phyloP scores from a whole-genome alignment of 1,284 basidiomycete species.

The Pascua sp. region DNA sequence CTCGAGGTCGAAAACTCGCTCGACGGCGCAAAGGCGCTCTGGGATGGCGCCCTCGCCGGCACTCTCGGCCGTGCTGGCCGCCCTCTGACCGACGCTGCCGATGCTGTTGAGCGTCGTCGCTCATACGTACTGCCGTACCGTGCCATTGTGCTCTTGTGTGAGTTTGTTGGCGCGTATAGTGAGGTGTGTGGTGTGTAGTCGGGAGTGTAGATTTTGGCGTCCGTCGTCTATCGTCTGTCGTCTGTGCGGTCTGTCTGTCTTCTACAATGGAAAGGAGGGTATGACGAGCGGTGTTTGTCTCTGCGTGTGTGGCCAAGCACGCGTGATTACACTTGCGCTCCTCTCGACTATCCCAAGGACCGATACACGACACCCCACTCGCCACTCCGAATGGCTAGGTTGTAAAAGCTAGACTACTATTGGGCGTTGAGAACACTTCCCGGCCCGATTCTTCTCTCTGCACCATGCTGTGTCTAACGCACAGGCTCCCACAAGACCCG shows the following conservation, averaged over 20 bases:
- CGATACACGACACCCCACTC: too few species aligned
- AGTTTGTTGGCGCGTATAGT: slow-evolving; percentile 42
- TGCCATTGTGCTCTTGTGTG: slow-evolving; percentile 77
- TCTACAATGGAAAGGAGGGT: too few species aligned
- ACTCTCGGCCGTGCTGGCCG: slow-evolving; percentile 46
- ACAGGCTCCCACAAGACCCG: slow-evolving; percentile 84
- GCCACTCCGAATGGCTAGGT: too few species aligned
- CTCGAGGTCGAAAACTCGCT: slow-evolving; percentile 62
- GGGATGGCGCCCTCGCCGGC: slow-evolving; percentile 62
- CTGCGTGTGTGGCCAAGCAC: too few species aligned
- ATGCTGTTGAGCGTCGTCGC: slow-evolving; percentile 50
- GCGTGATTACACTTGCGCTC: too few species aligned
- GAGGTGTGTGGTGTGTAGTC: not conserved
- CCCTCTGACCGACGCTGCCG: slow-evolving; percentile 23
- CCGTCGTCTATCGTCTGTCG: too few species aligned
- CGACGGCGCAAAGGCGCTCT: slow-evolving; percentile 67
- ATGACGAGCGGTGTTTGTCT: too few species aligned
- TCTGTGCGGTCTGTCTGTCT: too few species aligned
- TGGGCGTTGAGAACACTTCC: too few species aligned
- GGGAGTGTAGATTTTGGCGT: too few species aligned
- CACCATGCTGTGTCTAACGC: not conserved
- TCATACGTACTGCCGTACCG: slow-evolving; percentile 61
- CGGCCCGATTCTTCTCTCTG: not conserved
- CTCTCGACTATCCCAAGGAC: too few species aligned
- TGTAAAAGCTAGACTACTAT: too few species aligned